Evolutionary conservation across 495 filamentous ascomycete genomes (phyloP), one percentile per base, ranked within the genome.

Genomic region (Penicillium canariense): DNA sequence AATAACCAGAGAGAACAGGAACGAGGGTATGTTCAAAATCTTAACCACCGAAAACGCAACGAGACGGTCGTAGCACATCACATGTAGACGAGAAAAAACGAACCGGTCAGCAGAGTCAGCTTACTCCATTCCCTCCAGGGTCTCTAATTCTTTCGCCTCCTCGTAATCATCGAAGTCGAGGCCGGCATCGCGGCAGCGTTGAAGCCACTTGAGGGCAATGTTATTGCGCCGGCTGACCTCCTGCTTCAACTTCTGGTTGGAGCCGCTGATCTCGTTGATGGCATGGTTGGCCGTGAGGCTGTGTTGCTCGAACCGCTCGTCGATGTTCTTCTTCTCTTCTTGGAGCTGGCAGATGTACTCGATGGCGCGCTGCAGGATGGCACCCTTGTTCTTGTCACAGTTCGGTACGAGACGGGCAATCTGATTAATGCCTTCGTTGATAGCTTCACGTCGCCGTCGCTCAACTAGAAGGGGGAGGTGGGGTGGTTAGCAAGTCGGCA

Each of bases 371-470:
- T 96, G 91, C 31, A 98, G 76, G 51, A 98, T 97, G 2, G 91
- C 94, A 4, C 94, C 94, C 71, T 98, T 98, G 74, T 98, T 98
- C 80, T 97, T 98, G 71, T 98, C 94, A 65, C 94, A 98, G 31
- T 91, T 91, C 3, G 94, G 94, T 0, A 98, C 94, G 49, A 98
- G 93, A 71, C 96, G 96, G 48, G 95, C 89, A 35, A 98, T 85
- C 72, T 98, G 93, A 64, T 97, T 97, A 65, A 98, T 98, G 45
- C 94, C 94, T 72, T 98, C 94, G 67, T 98, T 98, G 70, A 98
- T 98, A 4, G 95, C 97, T 69, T 98, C 94, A 56, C 94, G 90
- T 32, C 94, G 94, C 42, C 94, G 91, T 48, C 94, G 90, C 73
- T 98, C 94, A 56, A 98, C 94, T 98, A 56, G 15, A 34, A 26